phyloP scores from a whole-genome alignment of 2,329 filamentous ascomycete genomes.

The Beauveria scarabaeidicola region DNA sequence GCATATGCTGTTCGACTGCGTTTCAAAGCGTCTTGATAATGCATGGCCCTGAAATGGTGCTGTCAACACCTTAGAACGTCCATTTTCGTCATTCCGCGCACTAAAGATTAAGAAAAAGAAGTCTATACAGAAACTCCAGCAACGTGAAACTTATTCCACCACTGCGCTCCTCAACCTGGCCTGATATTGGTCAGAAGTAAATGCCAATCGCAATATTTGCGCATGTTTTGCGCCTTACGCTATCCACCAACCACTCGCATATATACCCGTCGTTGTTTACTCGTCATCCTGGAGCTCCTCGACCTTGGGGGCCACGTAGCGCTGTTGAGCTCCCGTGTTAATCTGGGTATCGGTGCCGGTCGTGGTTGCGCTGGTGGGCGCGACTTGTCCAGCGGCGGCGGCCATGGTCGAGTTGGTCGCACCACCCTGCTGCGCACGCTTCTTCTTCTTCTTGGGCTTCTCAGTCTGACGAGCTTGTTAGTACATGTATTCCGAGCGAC shows the following conservation, averaged over 20 bases:
- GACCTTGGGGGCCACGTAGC: conserved; percentile 45
- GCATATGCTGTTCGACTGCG: background rate
- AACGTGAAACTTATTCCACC: background rate
- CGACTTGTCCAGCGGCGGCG: conserved; percentile 43
- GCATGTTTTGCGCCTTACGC: background rate
- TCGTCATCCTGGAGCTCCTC: conserved; percentile 45
- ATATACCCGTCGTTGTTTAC: conserved; percentile 18
- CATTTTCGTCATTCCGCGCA: conserved; percentile 1
- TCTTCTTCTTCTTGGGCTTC: conserved; percentile 48
- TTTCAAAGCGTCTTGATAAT: background rate
- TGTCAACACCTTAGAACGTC: background rate
- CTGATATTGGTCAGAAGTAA: background rate
- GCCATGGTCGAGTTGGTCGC: conserved; percentile 37
- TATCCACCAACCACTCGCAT: background rate
- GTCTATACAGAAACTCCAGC: conserved; percentile 4
- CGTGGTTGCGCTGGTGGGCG: conserved; percentile 45
- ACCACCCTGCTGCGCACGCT: conserved; percentile 30
- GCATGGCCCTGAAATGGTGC: background rate
- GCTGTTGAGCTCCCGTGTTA: conserved; percentile 34
- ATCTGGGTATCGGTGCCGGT: conserved; percentile 49
- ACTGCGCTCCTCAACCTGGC: background rate
- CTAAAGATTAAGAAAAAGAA: background rate
- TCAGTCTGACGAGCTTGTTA: conserved; percentile 22
- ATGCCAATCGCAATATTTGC: background rate
- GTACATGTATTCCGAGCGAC: background rate